Percentiles rank a stretch among this genome's conserved stretches.
Evolutionary conservation across 352 stramenopile genomes (phyloP).

Genomic region (Phytophthora crassamura): DNA sequence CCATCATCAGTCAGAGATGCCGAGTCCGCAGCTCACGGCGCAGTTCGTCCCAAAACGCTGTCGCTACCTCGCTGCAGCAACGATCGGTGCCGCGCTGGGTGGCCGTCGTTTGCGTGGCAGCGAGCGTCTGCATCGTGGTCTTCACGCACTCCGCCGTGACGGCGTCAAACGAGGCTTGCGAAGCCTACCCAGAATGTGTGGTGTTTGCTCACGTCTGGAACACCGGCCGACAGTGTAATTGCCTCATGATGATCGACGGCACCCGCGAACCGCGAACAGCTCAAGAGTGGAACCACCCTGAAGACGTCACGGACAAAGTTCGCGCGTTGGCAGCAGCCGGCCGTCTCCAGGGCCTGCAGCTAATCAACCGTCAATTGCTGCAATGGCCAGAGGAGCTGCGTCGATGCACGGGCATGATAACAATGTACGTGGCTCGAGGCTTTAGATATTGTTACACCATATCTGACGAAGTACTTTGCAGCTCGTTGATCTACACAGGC

Average conservation of each 20-base stretch:
- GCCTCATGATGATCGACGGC: conserved; percentile 36
- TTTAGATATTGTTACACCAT: not conserved
- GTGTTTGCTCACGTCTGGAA: conserved; percentile 25
- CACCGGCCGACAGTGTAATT: conserved; percentile 21
- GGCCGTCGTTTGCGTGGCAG: conserved; percentile 13
- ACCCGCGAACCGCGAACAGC: conserved; percentile 24
- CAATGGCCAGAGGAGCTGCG: conserved; percentile 33
- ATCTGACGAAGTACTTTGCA: not conserved
- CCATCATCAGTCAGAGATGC: conserved; percentile 8
- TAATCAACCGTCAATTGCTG: conserved; percentile 35
- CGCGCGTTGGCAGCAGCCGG: conserved; percentile 24
- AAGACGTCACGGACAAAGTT: conserved; percentile 27
- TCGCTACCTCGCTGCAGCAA: conserved; percentile 12
- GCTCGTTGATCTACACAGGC: conserved; percentile 29
- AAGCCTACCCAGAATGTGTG: conserved; percentile 32
- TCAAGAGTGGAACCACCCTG: conserved; percentile 31
- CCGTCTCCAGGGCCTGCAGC: conserved; percentile 24
- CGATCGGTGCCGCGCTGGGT: conserved; percentile 12
- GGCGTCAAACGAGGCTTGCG: conserved; percentile 14
- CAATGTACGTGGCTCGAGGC: conserved; percentile 10
- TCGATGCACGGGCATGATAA: conserved; percentile 14
- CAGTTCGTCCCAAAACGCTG: not conserved
- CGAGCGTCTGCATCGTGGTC: conserved; percentile 3
- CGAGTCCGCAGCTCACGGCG: not conserved
- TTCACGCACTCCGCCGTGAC: conserved; percentile 21